Evolutionary conservation across 208 protist species (phyloP), one percentile per base, ranked within the genome.

Genomic region (Leishmania aethiopica): DNA sequence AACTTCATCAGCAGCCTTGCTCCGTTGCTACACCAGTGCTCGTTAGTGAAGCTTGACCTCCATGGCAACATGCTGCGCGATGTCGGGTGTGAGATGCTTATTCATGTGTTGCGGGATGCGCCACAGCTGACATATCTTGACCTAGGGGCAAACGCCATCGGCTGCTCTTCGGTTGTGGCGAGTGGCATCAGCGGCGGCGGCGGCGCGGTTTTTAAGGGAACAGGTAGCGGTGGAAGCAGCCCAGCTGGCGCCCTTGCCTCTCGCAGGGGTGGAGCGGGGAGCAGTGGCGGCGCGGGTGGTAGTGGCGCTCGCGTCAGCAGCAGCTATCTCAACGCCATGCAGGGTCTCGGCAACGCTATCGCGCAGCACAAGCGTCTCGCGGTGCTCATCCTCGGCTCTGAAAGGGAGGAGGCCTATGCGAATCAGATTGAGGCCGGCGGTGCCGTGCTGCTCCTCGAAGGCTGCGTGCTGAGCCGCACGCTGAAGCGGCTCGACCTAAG

Each of bases 61-160:
- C 88, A 95, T 82, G 92, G 90, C 77, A 98, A 98, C 81, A 84
- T 92, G 53, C 79, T 98, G 78, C 94, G 94, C n/a, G 94, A 98
- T 85, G 90, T 86, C 17, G 95, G 95, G 32, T 92, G 88, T 72
- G 92, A 97, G 75, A 88, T 95, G 80, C 72, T 98, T 11, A 84
- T 89, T 7, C 90, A 92, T 60, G 85, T 97, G 35, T 69, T 98
- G 53, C 91, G 89, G 0, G 93, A 97, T 72, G 62, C 92, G 35
- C 92, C 94, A 0, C 79, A 89, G 6, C 82, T 98, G 22, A 76
- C 84, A 19, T 92, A 96, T 80, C 88, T 98, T 15, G 92, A 97
- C 78, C 78, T 98, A 49, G 94, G 94, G 17, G 93, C 90, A 2
- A 98, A 97, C 67, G 95, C 94, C 75, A 94, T 98, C 71, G 86